Evolutionary conservation across 352 stramenopile species (phyloP).

Genomic region (Phytophthora capsici): DNA sequence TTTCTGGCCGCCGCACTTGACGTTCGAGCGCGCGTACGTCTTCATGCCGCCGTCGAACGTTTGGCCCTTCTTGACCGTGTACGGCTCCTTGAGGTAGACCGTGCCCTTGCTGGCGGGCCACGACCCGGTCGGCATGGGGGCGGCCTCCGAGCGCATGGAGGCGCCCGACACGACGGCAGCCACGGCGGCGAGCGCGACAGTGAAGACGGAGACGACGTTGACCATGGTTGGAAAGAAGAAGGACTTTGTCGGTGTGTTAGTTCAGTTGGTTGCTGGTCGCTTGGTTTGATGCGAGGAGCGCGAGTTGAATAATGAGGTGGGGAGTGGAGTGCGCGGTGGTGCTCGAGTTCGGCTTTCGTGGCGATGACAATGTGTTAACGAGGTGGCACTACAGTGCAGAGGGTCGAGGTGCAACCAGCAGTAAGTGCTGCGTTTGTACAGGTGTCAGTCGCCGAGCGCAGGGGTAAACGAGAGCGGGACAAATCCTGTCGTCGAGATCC

Average conservation of each 20-base stretch:
- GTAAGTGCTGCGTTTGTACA: not conserved
- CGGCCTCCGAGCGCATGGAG: conserved; percentile 15
- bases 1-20: conserved; percentile 36
- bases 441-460: conserved; percentile 1
- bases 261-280: no score
- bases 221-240: conserved; percentile 6
- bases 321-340: not conserved
- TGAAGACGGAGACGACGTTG: conserved; percentile 15
- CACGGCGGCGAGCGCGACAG: conserved; percentile 7
- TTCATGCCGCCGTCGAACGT: conserved; percentile 53
- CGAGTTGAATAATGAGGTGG: conserved; percentile 16
- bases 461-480: conserved; percentile 1
- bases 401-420: conserved; percentile 14
- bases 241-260: not conserved
- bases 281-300: conserved; percentile 15
- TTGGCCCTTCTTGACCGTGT: conserved; percentile 36
- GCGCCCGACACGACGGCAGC: conserved; percentile 16
- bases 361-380: not conserved
- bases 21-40: conserved; percentile 56
- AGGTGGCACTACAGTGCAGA: not conserved
- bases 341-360: not conserved
- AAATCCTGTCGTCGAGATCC: conserved; percentile 25
- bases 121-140: conserved; percentile 27
- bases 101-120: conserved; percentile 31
- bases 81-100: conserved; percentile 22